Evolutionary conservation across 2,329 filamentous ascomycete species (phyloP), one percentile per base, ranked within the genome.

Genomic region (Ophiostoma sp.): DNA sequence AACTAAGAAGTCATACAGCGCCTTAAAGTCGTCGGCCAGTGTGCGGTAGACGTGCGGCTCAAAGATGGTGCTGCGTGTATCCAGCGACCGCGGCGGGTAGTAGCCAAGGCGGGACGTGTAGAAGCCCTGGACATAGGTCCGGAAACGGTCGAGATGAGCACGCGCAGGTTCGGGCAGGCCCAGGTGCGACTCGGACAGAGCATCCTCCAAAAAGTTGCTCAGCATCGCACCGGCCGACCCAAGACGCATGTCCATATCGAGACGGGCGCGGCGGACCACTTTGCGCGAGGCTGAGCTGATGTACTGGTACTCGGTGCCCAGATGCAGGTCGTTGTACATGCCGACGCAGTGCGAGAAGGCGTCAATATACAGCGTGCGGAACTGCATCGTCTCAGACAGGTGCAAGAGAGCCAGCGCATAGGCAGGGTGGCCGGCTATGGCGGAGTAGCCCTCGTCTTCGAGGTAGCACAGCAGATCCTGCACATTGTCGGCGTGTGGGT

Each of bases 261-360:
- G 79, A 64, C 87, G 87, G 2, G 89, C 87, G 63, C 87, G 85
- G 19, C 87, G 88, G 39, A 95, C 88, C 7, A 93, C 84, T n/a
- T 88, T 87, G 75, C 89, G 89, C 1, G 91, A 90, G 1, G 85
- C 82, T 9, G 85, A 79, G 36, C 84, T 86, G 11, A 88, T 80
- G 59, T 82, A 80, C 87, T 89, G 83, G 75, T 90, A 92, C 75
- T 92, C 92, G 0, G 85, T 79, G 76, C 86, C 88, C 6, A 82
- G 78, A 55, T 85, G 83, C 5, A 95, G 75, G 33, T 84, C 83
- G 25, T 92, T 88, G 74, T 87, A 88, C 92, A 95, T 94, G 59
- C 93, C 93, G 48, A 92, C 91, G 78, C 92, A 94, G 78, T 96
- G 93, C 17, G 88, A 86, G 80, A 95, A 94, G 0, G 93, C 90